These are phyloP conservation scores for Microdochium bolleyi DNA, from an alignment of 2,329 filamentous ascomycete species.

Conservation along the genomic window DNA sequence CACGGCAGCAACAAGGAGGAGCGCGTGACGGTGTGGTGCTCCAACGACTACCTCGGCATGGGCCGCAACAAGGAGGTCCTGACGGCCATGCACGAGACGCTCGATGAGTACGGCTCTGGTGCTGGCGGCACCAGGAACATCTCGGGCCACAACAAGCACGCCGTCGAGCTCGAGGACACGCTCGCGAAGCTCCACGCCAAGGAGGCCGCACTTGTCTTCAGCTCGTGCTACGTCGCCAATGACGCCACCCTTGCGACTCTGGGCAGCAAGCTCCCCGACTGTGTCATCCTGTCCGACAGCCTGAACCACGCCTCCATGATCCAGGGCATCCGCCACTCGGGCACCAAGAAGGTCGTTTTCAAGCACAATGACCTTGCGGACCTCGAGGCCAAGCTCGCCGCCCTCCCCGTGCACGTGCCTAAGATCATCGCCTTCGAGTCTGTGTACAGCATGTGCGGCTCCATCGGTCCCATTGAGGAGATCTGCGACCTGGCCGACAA, in stretches of 20 bases:
- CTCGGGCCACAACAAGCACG: constrained; percentile 94
- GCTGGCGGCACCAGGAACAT: constrained; percentile 96
- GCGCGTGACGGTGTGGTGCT: constrained; percentile 95
- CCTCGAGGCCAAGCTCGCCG: constrained; percentile 84
- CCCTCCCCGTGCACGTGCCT: constrained; percentile 73
- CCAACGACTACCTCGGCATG: constrained; percentile 98
- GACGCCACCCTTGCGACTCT: constrained; percentile 93
- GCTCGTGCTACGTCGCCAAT: constrained; percentile 96
- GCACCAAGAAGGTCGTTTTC: constrained; percentile 95
- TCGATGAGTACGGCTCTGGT: constrained; percentile 91
- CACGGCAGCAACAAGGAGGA: constrained; percentile 81
- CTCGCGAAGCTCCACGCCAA: constrained; percentile 86
- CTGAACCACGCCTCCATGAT: constrained; percentile 99
- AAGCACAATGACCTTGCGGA: constrained; percentile 97
- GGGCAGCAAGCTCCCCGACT: constrained; percentile 93
- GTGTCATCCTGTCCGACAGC: constrained; percentile 95
- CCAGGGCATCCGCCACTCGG: constrained; percentile 94
- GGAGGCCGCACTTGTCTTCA: constrained; percentile 88
- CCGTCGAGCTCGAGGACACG: constrained; percentile 72
- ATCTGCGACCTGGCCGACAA: constrained; percentile 96
- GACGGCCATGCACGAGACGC: constrained; percentile 85
- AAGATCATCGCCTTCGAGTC: constrained; percentile 99
- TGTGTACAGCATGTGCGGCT: constrained; percentile 99
- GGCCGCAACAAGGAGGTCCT: constrained; percentile 82
- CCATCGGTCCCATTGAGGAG: constrained; percentile 87